These are phyloP conservation scores for Pseudocohnilembus persalinus DNA, from an alignment of 169 alveolate genomes.

Conservation along the genomic window DNA sequence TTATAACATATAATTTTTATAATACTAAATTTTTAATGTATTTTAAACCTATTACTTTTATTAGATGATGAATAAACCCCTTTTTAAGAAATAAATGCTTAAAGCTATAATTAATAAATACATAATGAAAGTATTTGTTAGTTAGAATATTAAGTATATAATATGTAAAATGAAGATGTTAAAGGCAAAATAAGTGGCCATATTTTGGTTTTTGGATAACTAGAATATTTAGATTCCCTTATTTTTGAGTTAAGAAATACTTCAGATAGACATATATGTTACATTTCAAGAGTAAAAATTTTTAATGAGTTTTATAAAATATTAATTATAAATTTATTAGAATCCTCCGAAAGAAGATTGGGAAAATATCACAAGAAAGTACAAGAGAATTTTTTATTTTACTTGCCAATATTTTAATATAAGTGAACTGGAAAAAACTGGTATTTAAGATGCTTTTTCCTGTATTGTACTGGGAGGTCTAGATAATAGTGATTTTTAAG, in stretches of 20 bases:
- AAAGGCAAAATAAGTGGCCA: conserved; percentile 3
- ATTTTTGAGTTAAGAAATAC: conserved; percentile 1
- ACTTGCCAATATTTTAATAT: conserved; percentile 10
- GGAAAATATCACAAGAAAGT: conserved; percentile 11
- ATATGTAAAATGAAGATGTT: not conserved
- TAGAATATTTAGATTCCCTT: not conserved
- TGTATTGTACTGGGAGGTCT: not conserved
- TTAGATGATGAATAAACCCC: not conserved
- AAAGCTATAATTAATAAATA: not conserved
- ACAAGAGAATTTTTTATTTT: not conserved
- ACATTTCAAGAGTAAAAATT: conserved; percentile 2
- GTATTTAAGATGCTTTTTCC: not conserved
- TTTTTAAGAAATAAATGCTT: not conserved
- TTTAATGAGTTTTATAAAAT: too few species aligned
- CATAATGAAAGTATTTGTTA: not conserved
- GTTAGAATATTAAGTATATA: conserved; percentile 1
- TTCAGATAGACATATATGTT: not conserved
- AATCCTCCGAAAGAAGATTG: conserved; percentile 11
- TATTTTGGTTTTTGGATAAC: conserved; percentile 8
- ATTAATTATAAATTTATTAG: not conserved
- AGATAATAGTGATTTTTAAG: conserved; percentile 7
- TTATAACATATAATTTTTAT: too few species aligned
- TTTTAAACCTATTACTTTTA: too few species aligned
- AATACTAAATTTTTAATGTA: too few species aligned
- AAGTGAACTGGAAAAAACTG: conserved; percentile 16